phyloP scores from a whole-genome alignment of 2,329 filamentous ascomycete genomes.

The Leptographium flavum region DNA sequence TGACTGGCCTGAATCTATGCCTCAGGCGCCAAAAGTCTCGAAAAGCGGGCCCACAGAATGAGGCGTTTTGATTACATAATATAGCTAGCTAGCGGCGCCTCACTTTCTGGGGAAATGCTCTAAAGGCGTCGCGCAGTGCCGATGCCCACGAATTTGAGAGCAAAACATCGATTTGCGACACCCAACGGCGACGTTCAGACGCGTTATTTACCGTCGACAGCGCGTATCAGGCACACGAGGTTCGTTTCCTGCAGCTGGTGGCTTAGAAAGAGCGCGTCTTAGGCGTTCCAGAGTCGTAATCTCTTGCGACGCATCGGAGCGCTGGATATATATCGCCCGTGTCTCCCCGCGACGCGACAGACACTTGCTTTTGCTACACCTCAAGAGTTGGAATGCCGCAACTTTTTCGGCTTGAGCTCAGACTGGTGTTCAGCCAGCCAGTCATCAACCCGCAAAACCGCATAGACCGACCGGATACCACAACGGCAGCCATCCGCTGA shows the following conservation, averaged over 20 bases:
- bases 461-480: neutral
- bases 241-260: neutral
- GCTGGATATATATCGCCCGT: neutral
- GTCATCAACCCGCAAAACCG: neutral
- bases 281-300: neutral
- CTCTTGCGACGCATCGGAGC: constrained; percentile 5
- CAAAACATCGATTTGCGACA: constrained; percentile 2
- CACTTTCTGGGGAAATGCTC: neutral
- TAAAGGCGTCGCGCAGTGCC: neutral
- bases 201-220: constrained; percentile 8
- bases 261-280: constrained; percentile 4
- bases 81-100: neutral
- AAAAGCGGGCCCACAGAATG: neutral
- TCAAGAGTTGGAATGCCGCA: constrained; percentile 3
- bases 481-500: neutral
- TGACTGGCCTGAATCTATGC: neutral
- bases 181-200: constrained; percentile 2
- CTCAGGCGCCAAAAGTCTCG: neutral
- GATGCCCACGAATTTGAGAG: neutral
- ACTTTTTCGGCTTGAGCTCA: constrained; percentile 1
- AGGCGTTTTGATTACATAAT: neutral
- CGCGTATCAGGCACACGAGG: constrained; percentile 5
- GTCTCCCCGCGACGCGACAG: neutral
- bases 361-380: neutral
- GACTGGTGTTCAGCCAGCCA: constrained; percentile 2